These are phyloP conservation scores for Pyrus bretschneideri DNA, from an alignment of 306 rosid genomes.

Conservation along the genomic window DNA sequence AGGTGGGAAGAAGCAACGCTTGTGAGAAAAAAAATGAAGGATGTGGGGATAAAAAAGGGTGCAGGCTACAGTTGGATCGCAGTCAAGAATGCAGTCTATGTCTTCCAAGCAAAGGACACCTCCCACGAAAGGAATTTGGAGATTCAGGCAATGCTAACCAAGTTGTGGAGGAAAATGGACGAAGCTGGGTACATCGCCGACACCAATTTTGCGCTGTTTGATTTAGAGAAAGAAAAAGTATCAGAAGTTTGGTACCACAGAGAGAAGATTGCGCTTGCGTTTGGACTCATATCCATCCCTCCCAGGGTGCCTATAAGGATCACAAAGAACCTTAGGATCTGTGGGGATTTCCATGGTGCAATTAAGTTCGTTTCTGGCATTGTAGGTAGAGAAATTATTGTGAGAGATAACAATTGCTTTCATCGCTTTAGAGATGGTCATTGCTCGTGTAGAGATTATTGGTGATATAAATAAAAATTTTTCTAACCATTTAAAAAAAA, in stretches of 20 bases:
- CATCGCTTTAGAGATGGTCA: conserved; percentile 51
- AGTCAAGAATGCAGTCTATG: conserved; percentile 51
- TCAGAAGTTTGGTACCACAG: conserved; percentile 78
- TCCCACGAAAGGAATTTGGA: conserved; percentile 57
- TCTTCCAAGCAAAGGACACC: conserved; percentile 72
- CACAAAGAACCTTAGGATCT: conserved; percentile 53
- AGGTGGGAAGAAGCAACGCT: conserved; percentile 93
- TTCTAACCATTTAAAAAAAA: background rate
- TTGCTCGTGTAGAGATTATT: conserved; percentile 65
- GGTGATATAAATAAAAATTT: conserved; percentile 27
- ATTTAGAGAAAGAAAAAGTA: conserved; percentile 69
- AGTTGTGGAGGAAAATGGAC: conserved; percentile 51
- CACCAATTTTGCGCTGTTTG: conserved; percentile 58
- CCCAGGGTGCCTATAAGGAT: conserved; percentile 47
- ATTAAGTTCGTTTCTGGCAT: conserved; percentile 51
- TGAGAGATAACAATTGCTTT: conserved; percentile 66
- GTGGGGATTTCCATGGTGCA: conserved; percentile 41
- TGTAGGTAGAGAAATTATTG: conserved; percentile 57
- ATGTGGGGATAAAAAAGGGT: conserved; percentile 66
- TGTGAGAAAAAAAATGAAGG: conserved; percentile 71
- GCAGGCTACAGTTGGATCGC: conserved; percentile 80
- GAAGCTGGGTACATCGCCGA: conserved; percentile 64
- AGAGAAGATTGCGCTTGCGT: conserved; percentile 77
- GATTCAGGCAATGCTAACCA: conserved; percentile 59
- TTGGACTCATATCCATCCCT: conserved; percentile 74